Evolutionary conservation across 163 green algal species (phyloP), one percentile per base, ranked within the genome.

Genomic region (Chloromonas sp.): DNA sequence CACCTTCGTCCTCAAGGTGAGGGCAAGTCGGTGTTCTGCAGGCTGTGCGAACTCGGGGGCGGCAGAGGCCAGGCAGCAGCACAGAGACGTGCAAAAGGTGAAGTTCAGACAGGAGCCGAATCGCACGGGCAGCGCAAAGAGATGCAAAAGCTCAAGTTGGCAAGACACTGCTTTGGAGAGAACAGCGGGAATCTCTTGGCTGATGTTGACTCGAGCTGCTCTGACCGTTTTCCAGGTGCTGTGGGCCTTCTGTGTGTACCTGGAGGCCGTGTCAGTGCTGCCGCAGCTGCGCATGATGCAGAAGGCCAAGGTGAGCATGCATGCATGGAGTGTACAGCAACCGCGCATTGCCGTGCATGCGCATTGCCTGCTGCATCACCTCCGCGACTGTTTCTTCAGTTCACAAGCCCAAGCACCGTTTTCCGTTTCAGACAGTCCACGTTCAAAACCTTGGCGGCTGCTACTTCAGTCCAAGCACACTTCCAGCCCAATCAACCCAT

Each of bases 201-300:
- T 36, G 36, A 36, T 36, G 36, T 36, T 36, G 36, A 36, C 36
- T 36, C 36, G 36, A 36, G 36, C 36, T 36, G 36, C 36, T 36
- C 36, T 36, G 36, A 36, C 36, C 36, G 36, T 36, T 36, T 36
- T 36, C 36, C 91, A 96, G 89, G 86, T 99, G 2, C 85, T 99
- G 84, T 99, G 97, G 97, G 96, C 97, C 2, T 95, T 97, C 87
- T 99, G 96, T 84, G 96, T 99, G 58, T 99, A 99, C 92, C 76
- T 96, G 61, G 97, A 99, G 91, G 96, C 97, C 0, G 95, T 99
- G 13, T 98, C 92, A 8, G 97, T 99, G 82, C 90, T 98, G 81
- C 97, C 97, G 0, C 97, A 99, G 94, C 93, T 99, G 85, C 92
- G 93, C 81, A 97, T 99, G 94, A 99, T 99, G 96, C 96, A 99